phyloP scores from a whole-genome alignment of 768 basidiomycete species.

The Leccinum truebloodii region DNA sequence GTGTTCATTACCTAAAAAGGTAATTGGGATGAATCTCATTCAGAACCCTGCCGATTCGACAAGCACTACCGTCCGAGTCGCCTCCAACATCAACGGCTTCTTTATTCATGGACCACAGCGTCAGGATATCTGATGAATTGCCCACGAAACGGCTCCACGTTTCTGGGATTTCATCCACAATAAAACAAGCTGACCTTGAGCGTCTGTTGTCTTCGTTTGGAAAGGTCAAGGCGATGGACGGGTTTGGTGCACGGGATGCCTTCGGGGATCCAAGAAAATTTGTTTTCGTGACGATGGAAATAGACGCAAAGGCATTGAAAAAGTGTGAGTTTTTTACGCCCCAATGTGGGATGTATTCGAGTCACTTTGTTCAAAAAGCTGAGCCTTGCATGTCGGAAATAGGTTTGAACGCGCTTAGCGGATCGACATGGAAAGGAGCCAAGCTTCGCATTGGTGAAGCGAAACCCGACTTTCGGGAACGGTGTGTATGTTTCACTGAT shows the following conservation, averaged over 20 bases:
- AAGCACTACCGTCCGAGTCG: background rate
- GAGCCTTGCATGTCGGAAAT: slow-evolving; percentile 7
- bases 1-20: background rate
- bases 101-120: background rate
- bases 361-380: background rate
- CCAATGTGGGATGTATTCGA: background rate
- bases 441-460: slow-evolving; percentile 83
- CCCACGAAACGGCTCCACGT: slow-evolving; percentile 67
- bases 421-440: slow-evolving; percentile 86
- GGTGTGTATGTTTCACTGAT: slow-evolving; percentile 39
- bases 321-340: slow-evolving; percentile 51
- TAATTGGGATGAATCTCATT: background rate
- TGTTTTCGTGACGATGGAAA: slow-evolving; percentile 72
- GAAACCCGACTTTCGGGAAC: slow-evolving; percentile 68
- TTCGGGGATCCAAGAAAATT: slow-evolving; percentile 70
- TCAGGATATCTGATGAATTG: slow-evolving; percentile 19
- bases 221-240: slow-evolving; percentile 65
- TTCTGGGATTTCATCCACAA: slow-evolving; percentile 71
- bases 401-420: slow-evolving; percentile 78
- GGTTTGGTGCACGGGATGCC: slow-evolving; percentile 63
- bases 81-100: background rate
- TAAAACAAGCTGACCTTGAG: slow-evolving; percentile 57
- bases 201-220: slow-evolving; percentile 66
- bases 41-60: background rate
- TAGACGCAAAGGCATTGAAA: slow-evolving; percentile 55